These are phyloP conservation scores for Aspergillus brunneoviolaceus DNA, from an alignment of 2,329 filamentous ascomycete species.

Conservation along the genomic window DNA sequence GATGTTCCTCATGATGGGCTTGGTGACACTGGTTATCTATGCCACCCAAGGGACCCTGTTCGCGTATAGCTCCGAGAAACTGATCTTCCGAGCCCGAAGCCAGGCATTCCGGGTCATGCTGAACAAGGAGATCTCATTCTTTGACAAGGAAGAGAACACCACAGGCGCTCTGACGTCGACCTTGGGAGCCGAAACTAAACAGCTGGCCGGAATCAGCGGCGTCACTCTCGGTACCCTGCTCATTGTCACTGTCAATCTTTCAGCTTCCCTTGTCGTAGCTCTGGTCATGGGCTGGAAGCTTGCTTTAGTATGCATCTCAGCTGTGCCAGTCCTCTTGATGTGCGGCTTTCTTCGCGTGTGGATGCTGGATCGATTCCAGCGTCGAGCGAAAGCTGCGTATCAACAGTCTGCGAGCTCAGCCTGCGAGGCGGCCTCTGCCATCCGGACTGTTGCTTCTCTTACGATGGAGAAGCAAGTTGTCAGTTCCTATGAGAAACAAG, in stretches of 20 bases:
- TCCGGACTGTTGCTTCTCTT: conserved; percentile 52
- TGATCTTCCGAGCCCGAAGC: conserved; percentile 77
- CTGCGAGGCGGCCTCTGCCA: conserved; percentile 51
- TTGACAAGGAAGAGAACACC: conserved; percentile 24
- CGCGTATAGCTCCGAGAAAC: conserved; percentile 76
- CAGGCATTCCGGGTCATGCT: conserved; percentile 36
- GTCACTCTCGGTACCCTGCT: conserved; percentile 78
- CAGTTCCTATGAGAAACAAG: conserved; percentile 34
- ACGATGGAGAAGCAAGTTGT: conserved; percentile 48
- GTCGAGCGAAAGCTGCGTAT: conserved; percentile 46
- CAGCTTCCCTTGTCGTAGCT: conserved; percentile 65
- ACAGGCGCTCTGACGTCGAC: conserved; percentile 68
- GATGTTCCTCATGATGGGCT: conserved; percentile 81
- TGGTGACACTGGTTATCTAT: conserved; percentile 68
- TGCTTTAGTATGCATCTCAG: conserved; percentile 61
- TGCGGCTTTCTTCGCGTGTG: conserved; percentile 45
- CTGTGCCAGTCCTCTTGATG: conserved; percentile 42
- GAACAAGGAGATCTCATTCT: conserved; percentile 30
- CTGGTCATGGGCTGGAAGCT: conserved; percentile 78
- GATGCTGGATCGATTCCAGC: conserved; percentile 50
- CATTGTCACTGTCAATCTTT: conserved; percentile 70
- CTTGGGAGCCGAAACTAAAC: conserved; percentile 69
- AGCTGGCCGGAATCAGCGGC: conserved; percentile 59
- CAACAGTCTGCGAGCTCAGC: conserved; percentile 51
- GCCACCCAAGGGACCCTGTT: conserved; percentile 68